Evolutionary conservation across 306 rosid genomes (phyloP).

Genomic region (Rosa lucieae): DNA sequence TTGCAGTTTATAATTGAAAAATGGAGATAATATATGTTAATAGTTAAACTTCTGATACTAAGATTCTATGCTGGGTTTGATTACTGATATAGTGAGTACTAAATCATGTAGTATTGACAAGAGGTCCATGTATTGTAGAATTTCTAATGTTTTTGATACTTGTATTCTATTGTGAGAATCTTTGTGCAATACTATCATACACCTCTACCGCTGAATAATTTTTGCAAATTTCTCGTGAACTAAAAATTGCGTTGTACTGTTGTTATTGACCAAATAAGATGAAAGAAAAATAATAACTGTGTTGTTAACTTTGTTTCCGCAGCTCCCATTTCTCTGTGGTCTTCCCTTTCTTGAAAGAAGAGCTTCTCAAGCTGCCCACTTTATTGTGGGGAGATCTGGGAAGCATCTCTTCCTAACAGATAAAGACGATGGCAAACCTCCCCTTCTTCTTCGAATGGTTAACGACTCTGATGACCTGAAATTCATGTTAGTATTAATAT

Average conservation of each 20-base stretch:
- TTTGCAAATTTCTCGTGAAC: neutral
- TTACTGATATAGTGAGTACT: neutral
- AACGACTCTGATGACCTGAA: conserved; percentile 72
- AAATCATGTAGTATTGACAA: neutral
- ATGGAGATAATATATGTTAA: neutral
- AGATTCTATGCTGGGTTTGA: neutral
- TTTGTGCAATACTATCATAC: neutral
- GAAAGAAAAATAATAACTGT: neutral
- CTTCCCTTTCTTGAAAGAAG: conserved; percentile 91
- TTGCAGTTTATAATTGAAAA: neutral
- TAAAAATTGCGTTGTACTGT: conserved; percentile 1
- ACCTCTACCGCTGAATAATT: neutral
- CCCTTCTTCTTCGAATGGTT: conserved; percentile 89
- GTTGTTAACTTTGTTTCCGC: conserved; percentile 29
- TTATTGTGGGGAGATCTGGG: conserved; percentile 89
- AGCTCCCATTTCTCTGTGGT: conserved; percentile 93
- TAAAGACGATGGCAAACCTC: conserved; percentile 63
- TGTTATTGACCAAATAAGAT: neutral
- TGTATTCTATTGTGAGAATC: neutral
- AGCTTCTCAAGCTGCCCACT: conserved; percentile 90
- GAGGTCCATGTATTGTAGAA: neutral
- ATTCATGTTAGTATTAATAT: conserved; percentile 68
- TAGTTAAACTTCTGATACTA: neutral
- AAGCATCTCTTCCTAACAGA: conserved; percentile 94
- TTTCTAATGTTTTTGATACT: neutral